Evolutionary conservation across 306 rosid genomes (phyloP).

Genomic region (Sesbania bispinosa): DNA sequence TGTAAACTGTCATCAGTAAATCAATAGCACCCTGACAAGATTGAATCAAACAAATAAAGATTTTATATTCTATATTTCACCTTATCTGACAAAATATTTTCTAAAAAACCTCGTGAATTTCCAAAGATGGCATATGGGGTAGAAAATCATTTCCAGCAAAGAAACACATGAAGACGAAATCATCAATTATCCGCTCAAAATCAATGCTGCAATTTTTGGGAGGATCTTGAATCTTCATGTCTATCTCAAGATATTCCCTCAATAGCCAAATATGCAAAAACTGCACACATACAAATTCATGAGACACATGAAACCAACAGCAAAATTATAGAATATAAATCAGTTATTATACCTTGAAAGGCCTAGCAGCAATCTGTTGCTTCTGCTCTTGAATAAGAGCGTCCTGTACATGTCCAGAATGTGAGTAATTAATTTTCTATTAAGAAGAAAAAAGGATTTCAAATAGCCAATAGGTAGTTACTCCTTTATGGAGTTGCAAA

Average conservation of each 20-base stretch:
- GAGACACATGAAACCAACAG: not conserved
- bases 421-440: not conserved
- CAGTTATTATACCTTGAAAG: slow-evolving; percentile 38
- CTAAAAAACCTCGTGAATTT: slow-evolving; percentile 38
- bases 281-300: slow-evolving; percentile 32
- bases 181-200: slow-evolving; percentile 53
- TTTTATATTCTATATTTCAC: not conserved
- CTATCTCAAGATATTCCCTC: slow-evolving; percentile 57
- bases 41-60: not conserved
- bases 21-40: slow-evolving; percentile 42
- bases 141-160: slow-evolving; percentile 67
- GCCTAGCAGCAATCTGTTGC: not conserved
- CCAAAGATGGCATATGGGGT: slow-evolving; percentile 55
- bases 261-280: slow-evolving; percentile 53
- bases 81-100: too few species aligned
- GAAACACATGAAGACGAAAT: slow-evolving; percentile 53
- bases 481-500: not conserved
- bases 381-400: not conserved
- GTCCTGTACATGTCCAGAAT: slow-evolving; percentile 5
- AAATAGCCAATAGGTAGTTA: not conserved
- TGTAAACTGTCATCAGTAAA: slow-evolving; percentile 45
- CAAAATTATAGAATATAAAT: not conserved
- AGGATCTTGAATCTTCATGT: slow-evolving; percentile 42
- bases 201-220: slow-evolving; percentile 33
- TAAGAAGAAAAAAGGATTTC: not conserved